A percentile compares a stretch with the other conserved stretches of the same genome.
Conservation (phyloP, 2,329 filamentous ascomycete species). For the Botrytis tulipae region DNA sequence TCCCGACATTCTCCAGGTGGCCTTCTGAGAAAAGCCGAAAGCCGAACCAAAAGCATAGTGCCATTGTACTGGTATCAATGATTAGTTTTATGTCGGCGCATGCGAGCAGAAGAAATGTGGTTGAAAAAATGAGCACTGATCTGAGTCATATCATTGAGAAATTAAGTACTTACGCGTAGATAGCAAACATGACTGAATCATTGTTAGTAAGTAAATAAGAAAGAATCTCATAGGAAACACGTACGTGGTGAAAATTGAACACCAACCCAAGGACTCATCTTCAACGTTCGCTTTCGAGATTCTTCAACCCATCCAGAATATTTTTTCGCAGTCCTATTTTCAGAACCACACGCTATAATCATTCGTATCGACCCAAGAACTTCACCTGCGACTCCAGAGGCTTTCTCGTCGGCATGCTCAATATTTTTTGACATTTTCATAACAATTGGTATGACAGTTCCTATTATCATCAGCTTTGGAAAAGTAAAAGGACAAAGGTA, state of each 20-base stretch:
- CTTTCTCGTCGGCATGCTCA: slow-evolving; percentile 53
- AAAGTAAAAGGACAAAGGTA: neutral
- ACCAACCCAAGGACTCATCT: slow-evolving; percentile 51
- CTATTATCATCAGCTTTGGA: neutral
- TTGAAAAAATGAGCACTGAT: neutral
- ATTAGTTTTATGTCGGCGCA: neutral
- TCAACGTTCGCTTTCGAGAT: slow-evolving; percentile 49
- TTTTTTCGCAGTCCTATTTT: slow-evolving; percentile 51
- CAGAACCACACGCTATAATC: slow-evolving; percentile 61
- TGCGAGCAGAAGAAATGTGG: neutral
- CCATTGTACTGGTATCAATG: slow-evolving; percentile 47
- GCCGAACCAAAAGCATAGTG: slow-evolving; percentile 63
- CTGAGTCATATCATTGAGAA: neutral
- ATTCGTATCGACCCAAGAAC: slow-evolving; percentile 59
- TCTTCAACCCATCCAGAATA: slow-evolving; percentile 57
- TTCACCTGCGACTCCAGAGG: slow-evolving; percentile 60
- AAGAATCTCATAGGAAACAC: slow-evolving; percentile 4
- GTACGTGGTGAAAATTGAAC: slow-evolving; percentile 49
- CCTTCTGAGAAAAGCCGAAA: slow-evolving; percentile 46
- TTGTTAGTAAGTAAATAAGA: slow-evolving; percentile 6
- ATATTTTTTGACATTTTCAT: slow-evolving; percentile 50
- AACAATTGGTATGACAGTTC: slow-evolving; percentile 52
- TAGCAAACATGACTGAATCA: slow-evolving; percentile 40
- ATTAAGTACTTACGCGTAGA: slow-evolving; percentile 32
- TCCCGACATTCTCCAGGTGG: slow-evolving; percentile 49